phyloP scores from a whole-genome alignment of 129 eudicot genomes.

The Apium graveolens region DNA sequence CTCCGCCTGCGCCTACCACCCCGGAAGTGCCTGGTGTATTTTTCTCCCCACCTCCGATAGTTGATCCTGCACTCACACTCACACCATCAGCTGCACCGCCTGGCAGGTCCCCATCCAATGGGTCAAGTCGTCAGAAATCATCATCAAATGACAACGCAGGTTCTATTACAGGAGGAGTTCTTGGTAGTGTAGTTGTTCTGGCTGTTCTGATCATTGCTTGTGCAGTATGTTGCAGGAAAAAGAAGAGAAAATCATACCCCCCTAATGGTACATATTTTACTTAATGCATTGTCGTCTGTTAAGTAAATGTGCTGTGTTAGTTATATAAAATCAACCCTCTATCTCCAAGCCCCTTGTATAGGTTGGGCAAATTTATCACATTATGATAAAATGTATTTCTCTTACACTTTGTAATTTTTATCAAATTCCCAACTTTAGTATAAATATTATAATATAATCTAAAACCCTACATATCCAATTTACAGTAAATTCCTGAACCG shows the following conservation, averaged over 20 bases:
- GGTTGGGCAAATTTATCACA: neutral
- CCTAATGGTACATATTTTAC: conserved; percentile 17
- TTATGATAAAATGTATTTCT: neutral
- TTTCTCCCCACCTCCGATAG: conserved; percentile 16
- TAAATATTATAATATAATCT: no score
- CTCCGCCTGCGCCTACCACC: conserved; percentile 11
- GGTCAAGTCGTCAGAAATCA: conserved; percentile 16
- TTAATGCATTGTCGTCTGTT: neutral
- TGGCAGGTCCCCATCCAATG: conserved; percentile 18
- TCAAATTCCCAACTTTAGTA: no score
- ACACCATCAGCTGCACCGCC: conserved; percentile 10
- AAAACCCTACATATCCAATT: neutral
- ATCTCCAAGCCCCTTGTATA: no score
- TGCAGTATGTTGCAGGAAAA: conserved; percentile 28
- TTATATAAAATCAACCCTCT: neutral
- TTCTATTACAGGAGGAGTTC: conserved; percentile 29
- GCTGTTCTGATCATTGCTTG: conserved; percentile 25
- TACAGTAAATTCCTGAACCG: neutral
- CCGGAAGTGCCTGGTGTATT: conserved; percentile 11
- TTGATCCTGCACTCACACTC: neutral
- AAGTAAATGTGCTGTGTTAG: neutral
- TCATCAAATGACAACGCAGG: conserved; percentile 7
- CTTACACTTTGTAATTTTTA: neutral
- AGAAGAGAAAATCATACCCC: conserved; percentile 39
- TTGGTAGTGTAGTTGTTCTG: conserved; percentile 25